Percentiles rank a stretch among this genome's conserved stretches.
These are phyloP conservation scores for Penicillium bovifimosum DNA, from an alignment of 495 filamentous ascomycete species.

Conservation along the genomic window DNA sequence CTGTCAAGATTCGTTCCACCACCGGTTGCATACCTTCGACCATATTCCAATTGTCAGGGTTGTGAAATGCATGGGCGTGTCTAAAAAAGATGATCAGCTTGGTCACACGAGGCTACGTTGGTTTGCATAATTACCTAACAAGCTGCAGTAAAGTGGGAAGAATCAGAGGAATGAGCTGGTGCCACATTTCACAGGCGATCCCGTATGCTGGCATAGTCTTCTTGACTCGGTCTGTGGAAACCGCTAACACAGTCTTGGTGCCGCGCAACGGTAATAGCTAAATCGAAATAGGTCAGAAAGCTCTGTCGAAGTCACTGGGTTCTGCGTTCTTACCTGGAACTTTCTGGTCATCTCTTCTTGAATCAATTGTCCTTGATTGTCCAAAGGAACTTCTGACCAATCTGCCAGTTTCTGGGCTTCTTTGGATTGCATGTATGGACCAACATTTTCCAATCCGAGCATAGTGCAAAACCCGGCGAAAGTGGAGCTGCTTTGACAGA, in stretches of 20 bases:
- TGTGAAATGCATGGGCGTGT: constrained; percentile 90
- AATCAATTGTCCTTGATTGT: constrained; percentile 70
- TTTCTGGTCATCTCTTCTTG: constrained; percentile 65
- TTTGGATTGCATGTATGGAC: constrained; percentile 67
- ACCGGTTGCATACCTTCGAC: constrained; percentile 71
- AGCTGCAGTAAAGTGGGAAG: constrained; percentile 83
- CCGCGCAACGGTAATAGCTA: constrained; percentile 72
- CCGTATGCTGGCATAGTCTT: constrained; percentile 60
- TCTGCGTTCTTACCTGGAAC: constrained; percentile 51
- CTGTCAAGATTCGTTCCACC: constrained; percentile 78
- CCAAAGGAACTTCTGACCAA: constrained; percentile 72
- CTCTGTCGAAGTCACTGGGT: no score
- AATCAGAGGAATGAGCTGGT: constrained; percentile 73
- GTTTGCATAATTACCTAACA: constrained; percentile 50
- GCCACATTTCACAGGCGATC: constrained; percentile 73
- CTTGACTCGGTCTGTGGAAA: constrained; percentile 82
- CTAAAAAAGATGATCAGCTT: constrained; percentile 37
- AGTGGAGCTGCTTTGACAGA: constrained; percentile 63
- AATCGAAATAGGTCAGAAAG: constrained; percentile 6
- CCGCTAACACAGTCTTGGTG: constrained; percentile 84
- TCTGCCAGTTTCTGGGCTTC: constrained; percentile 72
- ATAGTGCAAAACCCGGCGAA: constrained; percentile 76
- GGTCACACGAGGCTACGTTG: not conserved
- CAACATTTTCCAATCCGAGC: constrained; percentile 71
- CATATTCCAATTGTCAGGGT: constrained; percentile 79